A percentile compares a stretch with the other conserved stretches of the same genome.
These are phyloP conservation scores for Coemansia sp. DNA, from an alignment of 192 early-diverging fungal genomes.

Conservation along the genomic window DNA sequence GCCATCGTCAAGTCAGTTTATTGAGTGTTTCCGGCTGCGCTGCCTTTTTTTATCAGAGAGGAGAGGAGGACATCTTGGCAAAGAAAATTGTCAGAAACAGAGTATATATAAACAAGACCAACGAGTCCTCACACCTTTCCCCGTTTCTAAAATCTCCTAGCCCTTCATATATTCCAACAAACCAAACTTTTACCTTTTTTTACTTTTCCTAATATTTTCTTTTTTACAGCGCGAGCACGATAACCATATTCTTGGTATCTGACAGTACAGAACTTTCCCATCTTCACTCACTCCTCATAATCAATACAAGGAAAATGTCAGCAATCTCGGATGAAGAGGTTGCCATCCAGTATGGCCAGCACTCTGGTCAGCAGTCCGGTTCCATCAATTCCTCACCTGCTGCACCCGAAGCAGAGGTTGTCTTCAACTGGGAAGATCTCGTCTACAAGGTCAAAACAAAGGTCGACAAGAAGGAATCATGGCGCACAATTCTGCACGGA, in stretches of 20 bases:
- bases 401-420: constrained; percentile 18
- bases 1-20: too few relatives aligned
- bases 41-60: not conserved
- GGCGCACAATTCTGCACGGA: constrained; percentile 60
- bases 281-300: not conserved
- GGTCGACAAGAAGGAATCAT: constrained; percentile 14
- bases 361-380: constrained; percentile 5
- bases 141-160: too few relatives aligned
- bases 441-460: constrained; percentile 48
- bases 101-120: not conserved
- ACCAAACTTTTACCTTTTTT: too few relatives aligned
- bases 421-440: constrained; percentile 44
- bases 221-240: too few relatives aligned
- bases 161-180: too few relatives aligned
- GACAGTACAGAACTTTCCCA: not conserved
- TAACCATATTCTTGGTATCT: not conserved
- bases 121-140: not conserved
- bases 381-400: not conserved
- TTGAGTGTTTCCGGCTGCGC: too few relatives aligned
- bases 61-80: not conserved
- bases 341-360: constrained; percentile 27
- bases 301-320: constrained; percentile 16
- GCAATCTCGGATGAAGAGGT: constrained; percentile 38
- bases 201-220: too few relatives aligned
- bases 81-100: not conserved